A percentile compares a stretch with the other conserved stretches of the same genome.
phyloP scores from a whole-genome alignment of 2,329 filamentous ascomycete species.

The Neofusicoccum parvum region DNA sequence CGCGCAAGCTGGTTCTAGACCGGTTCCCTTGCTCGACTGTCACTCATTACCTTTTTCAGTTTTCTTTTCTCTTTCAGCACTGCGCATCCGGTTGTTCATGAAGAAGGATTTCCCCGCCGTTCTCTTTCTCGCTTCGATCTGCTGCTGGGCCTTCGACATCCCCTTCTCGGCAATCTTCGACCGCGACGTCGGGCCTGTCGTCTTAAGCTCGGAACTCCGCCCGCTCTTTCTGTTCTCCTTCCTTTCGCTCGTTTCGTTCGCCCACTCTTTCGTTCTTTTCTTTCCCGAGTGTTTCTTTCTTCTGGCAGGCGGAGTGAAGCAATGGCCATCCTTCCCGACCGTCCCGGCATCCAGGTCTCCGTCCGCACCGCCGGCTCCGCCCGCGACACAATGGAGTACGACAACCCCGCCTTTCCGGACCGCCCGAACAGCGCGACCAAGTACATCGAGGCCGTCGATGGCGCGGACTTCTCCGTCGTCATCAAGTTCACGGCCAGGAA shows the following conservation, averaged over 20 bases:
- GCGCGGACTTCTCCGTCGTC: conserved; percentile 14
- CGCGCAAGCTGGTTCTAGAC: not conserved
- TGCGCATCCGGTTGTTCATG: conserved; percentile 2
- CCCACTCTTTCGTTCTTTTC: not conserved
- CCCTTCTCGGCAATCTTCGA: conserved; percentile 13
- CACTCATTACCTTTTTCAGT: not conserved
- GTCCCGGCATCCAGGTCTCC: conserved; percentile 2
- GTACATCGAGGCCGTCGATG: conserved; percentile 8
- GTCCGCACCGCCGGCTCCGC: not conserved
- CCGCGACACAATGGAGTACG: not conserved
- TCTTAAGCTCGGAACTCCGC: not conserved
- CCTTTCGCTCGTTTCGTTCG: not conserved
- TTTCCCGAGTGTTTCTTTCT: not conserved
- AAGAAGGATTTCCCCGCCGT: not conserved
- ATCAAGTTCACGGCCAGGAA: conserved; percentile 15
- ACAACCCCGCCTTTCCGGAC: not conserved
- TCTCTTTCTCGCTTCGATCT: not conserved
- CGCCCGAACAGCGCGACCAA: conserved; percentile 3
- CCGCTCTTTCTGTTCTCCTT: not conserved
- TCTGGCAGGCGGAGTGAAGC: not conserved
- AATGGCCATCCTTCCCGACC: conserved; percentile 15
- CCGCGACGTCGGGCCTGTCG: not conserved
- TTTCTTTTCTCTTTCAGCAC: not conserved
- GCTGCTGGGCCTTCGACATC: not conserved
- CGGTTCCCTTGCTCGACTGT: not conserved